Base-by-base conservation (phyloP, 1,139 yeast genomes). In the Lodderomyces elongisporus region DNA sequence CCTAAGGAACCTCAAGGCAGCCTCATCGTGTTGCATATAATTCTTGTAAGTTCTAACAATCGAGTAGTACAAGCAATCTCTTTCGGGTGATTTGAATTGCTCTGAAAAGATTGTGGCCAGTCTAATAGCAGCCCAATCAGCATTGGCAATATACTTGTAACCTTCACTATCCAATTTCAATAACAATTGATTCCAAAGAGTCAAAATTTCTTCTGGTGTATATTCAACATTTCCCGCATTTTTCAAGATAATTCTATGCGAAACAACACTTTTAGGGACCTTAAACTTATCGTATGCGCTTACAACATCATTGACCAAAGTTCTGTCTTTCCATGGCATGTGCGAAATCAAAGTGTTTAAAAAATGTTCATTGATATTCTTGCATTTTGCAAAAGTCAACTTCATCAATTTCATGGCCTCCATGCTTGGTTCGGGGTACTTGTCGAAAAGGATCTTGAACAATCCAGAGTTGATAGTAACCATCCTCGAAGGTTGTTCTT, bases 81-180 rank as follows among this genome's bases (percentile, higher is more conserved):
- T 69, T 30, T 66, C 68, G 1, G 54, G 52, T n/a, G 54, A 41
- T 17, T 28, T 34, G 37, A 40, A 57, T n/a, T 27, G 26, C 16
- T 54, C 56, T 2, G 78, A 64, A 33, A 74, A 71, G 31, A 82
- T 70, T 4, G 91, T 82, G 10, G 89, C 84, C 54, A 80, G 87
- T 59, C 89, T 72, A 39, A 88, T 62, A 1, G 95, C 85, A 31
- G 89, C 80, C 91, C 95, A 85, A 60, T 85, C 95, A 17, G 91
- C 93, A 49, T 77, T 77, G 8, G 94, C 89, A 46, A 79, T 79
- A 47, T 78, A 79, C 24, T 54, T 60, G 56, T 72, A 75, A 5
- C 76, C 74, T 35, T 70, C 67, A 15, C 60, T 54, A 41, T 79
- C 85, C 45, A 80, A 70, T 39, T 67, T 63, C 10, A 51, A 39